Conservation (phyloP, 306 rosid species). For the Fagus sylvatica region DNA sequence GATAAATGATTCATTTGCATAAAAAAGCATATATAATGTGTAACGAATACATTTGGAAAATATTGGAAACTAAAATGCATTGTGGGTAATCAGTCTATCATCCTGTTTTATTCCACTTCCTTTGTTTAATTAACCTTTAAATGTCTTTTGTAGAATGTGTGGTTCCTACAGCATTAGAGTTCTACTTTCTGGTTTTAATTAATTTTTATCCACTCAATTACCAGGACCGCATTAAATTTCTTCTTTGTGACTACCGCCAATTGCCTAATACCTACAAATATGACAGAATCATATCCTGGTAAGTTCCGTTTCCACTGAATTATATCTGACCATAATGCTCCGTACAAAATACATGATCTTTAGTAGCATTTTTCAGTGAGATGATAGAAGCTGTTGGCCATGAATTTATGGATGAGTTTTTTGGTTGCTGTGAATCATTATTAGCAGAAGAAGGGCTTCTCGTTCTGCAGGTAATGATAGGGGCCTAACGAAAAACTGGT, state of each 20-base stretch:
- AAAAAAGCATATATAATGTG: no score
- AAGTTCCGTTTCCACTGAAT: no score
- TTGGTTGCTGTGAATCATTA: conserved; percentile 45
- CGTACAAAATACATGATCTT: no score
- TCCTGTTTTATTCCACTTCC: no score
- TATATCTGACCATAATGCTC: no score
- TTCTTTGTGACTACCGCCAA: conserved; percentile 82
- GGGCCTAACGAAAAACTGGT: neutral
- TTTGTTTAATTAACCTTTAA: no score
- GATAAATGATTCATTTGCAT: neutral
- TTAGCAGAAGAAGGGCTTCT: conserved; percentile 46
- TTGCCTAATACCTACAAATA: conserved; percentile 34
- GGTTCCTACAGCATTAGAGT: no score
- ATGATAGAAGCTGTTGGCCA: conserved; percentile 47
- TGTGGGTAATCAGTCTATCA: no score
- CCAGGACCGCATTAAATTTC: conserved; percentile 69
- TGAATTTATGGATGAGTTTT: conserved; percentile 44
- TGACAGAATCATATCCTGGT: conserved; percentile 37
- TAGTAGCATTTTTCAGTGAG: conserved; percentile 32
- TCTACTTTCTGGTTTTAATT: neutral
- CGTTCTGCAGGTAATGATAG: conserved; percentile 43
- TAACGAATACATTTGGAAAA: no score
- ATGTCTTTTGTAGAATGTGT: no score
- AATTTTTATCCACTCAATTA: neutral
- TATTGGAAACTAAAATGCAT: no score